Conservation (phyloP, 805 yeast genomes). For the Isabelozyma rhagii region DNA sequence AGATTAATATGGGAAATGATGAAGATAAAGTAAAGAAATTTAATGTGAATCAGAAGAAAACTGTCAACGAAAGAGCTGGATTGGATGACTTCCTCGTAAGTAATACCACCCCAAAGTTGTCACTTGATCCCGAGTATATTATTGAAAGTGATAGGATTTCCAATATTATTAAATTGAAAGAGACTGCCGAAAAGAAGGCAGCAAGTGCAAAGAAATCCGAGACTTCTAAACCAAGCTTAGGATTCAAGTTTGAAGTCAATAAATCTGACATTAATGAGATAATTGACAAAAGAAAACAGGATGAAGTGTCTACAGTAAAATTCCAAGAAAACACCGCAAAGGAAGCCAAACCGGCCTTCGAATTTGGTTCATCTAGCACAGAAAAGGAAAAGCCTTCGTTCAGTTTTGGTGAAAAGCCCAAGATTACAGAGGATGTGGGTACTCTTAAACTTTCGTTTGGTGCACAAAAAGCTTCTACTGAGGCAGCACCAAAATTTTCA, state of each 20-base stretch:
- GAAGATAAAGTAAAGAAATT: constrained; percentile 4
- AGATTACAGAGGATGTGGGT: neutral
- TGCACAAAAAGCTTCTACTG: neutral
- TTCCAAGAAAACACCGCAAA: neutral
- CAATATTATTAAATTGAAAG: constrained; percentile 30
- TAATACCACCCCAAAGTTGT: constrained; percentile 10
- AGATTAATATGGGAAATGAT: neutral
- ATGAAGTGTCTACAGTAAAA: neutral
- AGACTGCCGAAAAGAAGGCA: constrained; percentile 3
- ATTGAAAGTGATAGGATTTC: constrained; percentile 22
- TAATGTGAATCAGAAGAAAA: constrained; percentile 6
- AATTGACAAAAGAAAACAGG: constrained; percentile 12
- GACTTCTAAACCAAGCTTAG: constrained; percentile 29
- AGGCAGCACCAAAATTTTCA: neutral
- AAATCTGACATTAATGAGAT: constrained; percentile 23
- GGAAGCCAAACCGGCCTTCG: neutral
- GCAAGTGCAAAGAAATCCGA: constrained; percentile 1
- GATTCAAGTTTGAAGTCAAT: constrained; percentile 34
- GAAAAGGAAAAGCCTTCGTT: constrained; percentile 1
- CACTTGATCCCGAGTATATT: constrained; percentile 25
- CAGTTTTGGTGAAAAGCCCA: constrained; percentile 1
- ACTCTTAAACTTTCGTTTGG: neutral
- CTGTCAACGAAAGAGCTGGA: constrained; percentile 13
- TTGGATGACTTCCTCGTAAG: constrained; percentile 13
- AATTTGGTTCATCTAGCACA: neutral